A percentile compares a stretch with the other conserved stretches of the same genome.
phyloP scores from a whole-genome alignment of 2,329 filamentous ascomycete species.

The Xylaria hypoxylon region DNA sequence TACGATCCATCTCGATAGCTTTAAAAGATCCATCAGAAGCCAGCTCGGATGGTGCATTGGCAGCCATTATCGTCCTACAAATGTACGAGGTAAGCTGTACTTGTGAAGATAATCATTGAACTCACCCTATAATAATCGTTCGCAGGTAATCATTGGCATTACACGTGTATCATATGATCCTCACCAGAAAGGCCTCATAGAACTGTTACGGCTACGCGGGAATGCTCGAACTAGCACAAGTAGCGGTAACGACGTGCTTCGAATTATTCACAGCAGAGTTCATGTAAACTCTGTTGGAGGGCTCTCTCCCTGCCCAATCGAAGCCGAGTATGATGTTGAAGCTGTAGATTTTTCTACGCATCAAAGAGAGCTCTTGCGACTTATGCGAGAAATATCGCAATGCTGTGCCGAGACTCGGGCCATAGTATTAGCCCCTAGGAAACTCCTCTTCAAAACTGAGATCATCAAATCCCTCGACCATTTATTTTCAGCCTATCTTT shows the following conservation, averaged over 20 bases:
- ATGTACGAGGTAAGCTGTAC: constrained; percentile 28
- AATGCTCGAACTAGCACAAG: background rate
- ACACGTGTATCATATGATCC: constrained; percentile 18
- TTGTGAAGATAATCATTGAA: background rate
- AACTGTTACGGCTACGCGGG: constrained; percentile 16
- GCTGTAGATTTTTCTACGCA: background rate
- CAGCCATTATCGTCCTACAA: constrained; percentile 27
- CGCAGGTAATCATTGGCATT: constrained; percentile 21
- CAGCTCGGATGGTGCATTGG: constrained; percentile 21
- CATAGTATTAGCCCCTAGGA: background rate
- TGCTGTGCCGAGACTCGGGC: constrained; percentile 10
- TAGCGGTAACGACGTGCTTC: constrained; percentile 9
- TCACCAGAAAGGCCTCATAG: constrained; percentile 19
- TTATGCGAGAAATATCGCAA: constrained; percentile 25
- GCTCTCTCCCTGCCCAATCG: constrained; percentile 10
- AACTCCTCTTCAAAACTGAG: background rate
- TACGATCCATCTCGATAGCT: constrained; percentile 17
- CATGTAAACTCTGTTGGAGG: constrained; percentile 24
- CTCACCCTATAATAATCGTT: constrained; percentile 17
- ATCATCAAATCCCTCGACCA: constrained; percentile 17
- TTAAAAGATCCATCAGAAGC: constrained; percentile 17
- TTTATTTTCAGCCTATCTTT: constrained; percentile 16
- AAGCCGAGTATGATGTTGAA: constrained; percentile 2
- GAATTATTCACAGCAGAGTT: constrained; percentile 22
- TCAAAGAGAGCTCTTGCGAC: constrained; percentile 21